These are phyloP conservation scores for Oryza nivara DNA, from an alignment of 176 grass and related monocot genomes.

Conservation along the genomic window DNA sequence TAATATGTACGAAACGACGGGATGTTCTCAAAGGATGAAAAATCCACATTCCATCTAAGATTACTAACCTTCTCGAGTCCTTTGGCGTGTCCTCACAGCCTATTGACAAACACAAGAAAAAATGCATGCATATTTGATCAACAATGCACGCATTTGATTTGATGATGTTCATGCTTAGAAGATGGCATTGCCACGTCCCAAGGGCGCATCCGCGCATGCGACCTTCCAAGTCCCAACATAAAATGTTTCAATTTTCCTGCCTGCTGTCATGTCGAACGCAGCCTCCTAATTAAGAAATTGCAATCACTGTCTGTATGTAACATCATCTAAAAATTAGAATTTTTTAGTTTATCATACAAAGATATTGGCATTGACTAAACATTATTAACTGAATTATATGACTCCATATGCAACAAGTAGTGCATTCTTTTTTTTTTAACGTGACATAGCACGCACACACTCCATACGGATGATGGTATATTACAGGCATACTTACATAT, in stretches of 20 bases:
- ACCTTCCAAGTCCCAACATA: background rate
- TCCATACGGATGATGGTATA: no score
- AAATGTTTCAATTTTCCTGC: background rate
- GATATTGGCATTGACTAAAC: background rate
- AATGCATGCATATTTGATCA: no score
- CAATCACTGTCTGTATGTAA: background rate
- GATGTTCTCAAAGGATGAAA: no score
- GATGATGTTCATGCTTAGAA: background rate
- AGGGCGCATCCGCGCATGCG: background rate
- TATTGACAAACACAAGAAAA: background rate
- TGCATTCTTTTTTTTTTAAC: background rate
- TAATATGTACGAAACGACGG: no score
- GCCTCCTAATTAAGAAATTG: background rate
- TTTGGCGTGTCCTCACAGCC: background rate
- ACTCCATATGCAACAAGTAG: background rate
- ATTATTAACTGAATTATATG: background rate
- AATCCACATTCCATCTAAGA: no score
- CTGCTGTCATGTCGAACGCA: background rate
- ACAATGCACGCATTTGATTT: background rate
- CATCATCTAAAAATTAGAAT: background rate
- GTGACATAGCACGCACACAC: no score
- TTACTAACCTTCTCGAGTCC: no score
- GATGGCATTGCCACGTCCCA: background rate
- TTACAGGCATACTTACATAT: no score
- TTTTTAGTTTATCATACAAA: background rate